phyloP scores from a whole-genome alignment of 331 rosid genomes.

The Pyrus hybrid region DNA sequence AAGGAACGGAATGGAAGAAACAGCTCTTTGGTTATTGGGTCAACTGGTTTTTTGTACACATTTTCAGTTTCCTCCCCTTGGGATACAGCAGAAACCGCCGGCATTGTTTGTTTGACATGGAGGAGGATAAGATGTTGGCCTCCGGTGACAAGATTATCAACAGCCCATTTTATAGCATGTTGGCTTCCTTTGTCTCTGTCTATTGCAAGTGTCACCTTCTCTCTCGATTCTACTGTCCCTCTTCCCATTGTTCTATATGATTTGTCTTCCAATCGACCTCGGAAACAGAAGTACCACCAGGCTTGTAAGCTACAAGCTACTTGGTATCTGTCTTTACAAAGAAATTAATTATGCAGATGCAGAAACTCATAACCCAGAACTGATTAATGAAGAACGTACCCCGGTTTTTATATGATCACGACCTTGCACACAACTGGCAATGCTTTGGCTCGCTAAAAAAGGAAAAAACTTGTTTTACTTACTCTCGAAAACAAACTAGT shows the following conservation, averaged over 20 bases:
- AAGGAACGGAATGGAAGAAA: conserved; percentile 63
- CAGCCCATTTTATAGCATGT: conserved; percentile 69
- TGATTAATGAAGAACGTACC: too few relatives aligned
- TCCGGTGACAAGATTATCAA: conserved; percentile 57
- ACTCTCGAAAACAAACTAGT: too few relatives aligned
- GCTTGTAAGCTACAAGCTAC: neutral
- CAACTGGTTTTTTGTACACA: conserved; percentile 31
- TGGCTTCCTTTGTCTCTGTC: conserved; percentile 77
- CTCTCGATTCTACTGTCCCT: conserved; percentile 27
- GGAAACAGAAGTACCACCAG: too few relatives aligned
- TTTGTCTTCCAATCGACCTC: too few relatives aligned
- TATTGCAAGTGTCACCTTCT: conserved; percentile 60
- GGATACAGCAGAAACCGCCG: conserved; percentile 6
- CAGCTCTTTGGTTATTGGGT: conserved; percentile 46
- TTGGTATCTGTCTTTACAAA: neutral
- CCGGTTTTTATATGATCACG: neutral
- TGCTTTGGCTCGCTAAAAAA: neutral
- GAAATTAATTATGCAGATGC: neutral
- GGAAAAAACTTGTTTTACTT: too few relatives aligned
- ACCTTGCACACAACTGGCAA: neutral
- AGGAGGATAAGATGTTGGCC: conserved; percentile 49
- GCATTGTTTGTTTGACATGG: conserved; percentile 45
- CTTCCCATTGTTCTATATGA: conserved; percentile 29
- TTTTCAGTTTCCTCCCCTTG: conserved; percentile 33
- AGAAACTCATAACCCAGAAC: neutral